Conservation (phyloP, 768 basidiomycete genomes). For the Butyriboletus loyo region DNA sequence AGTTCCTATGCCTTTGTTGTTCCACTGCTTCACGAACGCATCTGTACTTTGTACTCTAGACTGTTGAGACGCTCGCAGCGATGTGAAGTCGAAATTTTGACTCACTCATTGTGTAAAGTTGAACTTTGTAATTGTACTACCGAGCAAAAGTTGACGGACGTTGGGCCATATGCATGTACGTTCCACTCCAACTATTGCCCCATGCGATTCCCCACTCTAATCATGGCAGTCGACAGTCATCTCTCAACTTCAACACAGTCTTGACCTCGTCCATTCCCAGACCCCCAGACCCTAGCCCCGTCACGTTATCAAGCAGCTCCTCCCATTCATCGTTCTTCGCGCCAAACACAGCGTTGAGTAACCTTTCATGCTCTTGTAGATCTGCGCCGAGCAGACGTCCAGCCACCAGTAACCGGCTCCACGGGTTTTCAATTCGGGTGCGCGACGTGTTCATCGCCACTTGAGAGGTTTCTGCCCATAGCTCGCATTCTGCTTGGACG, state of each 20-base stretch:
- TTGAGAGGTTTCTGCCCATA: conserved; percentile 81
- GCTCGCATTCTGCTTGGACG: conserved; percentile 68
- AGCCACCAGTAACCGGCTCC: conserved; percentile 70
- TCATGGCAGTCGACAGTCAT: conserved; percentile 34
- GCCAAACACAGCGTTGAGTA: conserved; percentile 14
- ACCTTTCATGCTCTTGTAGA: conserved; percentile 33
- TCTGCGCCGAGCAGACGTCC: conserved; percentile 65
- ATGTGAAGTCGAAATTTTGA: background rate
- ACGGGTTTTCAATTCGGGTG: conserved; percentile 66
- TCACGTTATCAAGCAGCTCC: conserved; percentile 40
- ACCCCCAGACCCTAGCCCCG: conserved; percentile 58
- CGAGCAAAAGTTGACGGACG: too few species aligned
- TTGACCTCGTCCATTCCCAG: conserved; percentile 60
- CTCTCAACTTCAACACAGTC: conserved; percentile 48
- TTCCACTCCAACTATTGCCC: too few species aligned
- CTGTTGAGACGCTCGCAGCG: background rate
- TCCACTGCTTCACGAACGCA: conserved; percentile 3
- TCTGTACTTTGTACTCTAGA: background rate
- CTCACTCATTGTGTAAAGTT: too few species aligned
- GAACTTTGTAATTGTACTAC: too few species aligned
- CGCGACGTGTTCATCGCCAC: conserved; percentile 47
- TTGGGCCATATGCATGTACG: too few species aligned
- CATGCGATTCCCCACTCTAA: too few species aligned
- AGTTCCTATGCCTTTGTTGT: background rate
- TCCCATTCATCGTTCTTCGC: conserved; percentile 48